These are phyloP conservation scores for Pseudogymnoascus sp. DNA, from an alignment of 2,329 filamentous ascomycete genomes.

Conservation along the genomic window DNA sequence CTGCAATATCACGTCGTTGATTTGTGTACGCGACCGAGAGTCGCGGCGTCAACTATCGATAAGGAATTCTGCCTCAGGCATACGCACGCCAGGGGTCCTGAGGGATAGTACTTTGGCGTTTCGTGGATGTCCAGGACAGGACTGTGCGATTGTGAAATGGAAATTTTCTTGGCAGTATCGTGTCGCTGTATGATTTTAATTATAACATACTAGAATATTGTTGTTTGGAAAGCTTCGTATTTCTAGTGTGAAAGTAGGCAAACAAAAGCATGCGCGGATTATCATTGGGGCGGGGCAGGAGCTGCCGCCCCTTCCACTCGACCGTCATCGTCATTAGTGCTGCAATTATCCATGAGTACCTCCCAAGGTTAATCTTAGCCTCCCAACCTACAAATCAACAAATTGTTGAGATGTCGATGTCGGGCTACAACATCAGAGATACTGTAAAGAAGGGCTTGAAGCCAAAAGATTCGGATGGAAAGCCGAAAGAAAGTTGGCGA, in stretches of 20 bases:
- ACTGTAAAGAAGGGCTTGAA: constrained; percentile 46
- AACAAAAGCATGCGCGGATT: neutral
- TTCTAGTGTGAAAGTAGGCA: neutral
- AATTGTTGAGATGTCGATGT: neutral
- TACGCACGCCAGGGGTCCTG: neutral
- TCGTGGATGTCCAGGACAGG: neutral
- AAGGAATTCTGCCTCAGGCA: neutral
- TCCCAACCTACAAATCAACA: neutral
- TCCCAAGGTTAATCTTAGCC: constrained; percentile 4
- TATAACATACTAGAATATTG: neutral
- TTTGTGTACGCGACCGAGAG: constrained; percentile 5
- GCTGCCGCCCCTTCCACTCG: neutral
- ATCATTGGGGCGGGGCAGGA: neutral
- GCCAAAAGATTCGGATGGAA: constrained; percentile 43
- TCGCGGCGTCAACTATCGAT: constrained; percentile 1
- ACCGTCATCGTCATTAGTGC: constrained; percentile 2
- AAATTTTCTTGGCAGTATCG: neutral
- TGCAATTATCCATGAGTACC: neutral
- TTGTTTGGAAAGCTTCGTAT: neutral
- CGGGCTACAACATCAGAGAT: constrained; percentile 30
- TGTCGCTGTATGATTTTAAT: neutral
- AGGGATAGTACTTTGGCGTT: neutral
- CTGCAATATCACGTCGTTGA: neutral
- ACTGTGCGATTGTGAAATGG: neutral
- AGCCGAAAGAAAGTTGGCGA: constrained; percentile 42